A percentile compares a stretch with the other conserved stretches of the same genome.
These are phyloP conservation scores for Epichloe aotearoae DNA, from an alignment of 2,329 filamentous ascomycete genomes.

Conservation along the genomic window DNA sequence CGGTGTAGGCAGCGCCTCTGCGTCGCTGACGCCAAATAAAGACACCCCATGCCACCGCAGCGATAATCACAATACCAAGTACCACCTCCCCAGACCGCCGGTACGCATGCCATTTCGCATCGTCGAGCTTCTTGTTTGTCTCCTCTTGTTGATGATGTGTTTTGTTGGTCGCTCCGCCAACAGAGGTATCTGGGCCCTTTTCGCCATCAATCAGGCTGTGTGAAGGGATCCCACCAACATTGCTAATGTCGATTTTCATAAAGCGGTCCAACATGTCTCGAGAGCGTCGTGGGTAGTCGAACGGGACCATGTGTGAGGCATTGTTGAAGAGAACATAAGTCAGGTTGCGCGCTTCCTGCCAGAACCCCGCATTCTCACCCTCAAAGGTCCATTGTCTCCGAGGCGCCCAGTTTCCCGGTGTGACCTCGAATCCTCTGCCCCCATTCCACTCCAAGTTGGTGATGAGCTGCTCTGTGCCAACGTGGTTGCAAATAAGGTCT, in stretches of 20 bases:
- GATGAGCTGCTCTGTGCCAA: conserved; percentile 86
- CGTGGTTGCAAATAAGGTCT: conserved; percentile 93
- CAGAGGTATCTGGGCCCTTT: conserved; percentile 63
- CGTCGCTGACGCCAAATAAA: conserved; percentile 52
- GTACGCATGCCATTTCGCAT: conserved; percentile 82
- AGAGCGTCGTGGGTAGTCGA: conserved; percentile 73
- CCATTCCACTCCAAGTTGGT: conserved; percentile 85
- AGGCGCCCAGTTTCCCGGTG: conserved; percentile 81
- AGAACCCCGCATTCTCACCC: conserved; percentile 74
- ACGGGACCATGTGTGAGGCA: conserved; percentile 95
- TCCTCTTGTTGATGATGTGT: conserved; percentile 39
- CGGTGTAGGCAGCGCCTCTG: conserved; percentile 40
- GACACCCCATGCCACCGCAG: conserved; percentile 62
- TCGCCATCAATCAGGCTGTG: conserved; percentile 79
- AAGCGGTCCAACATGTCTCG: conserved; percentile 97
- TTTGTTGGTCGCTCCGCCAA: conserved; percentile 52
- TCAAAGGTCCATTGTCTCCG: conserved; percentile 91
- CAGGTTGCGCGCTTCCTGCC: conserved; percentile 86
- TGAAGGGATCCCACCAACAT: conserved; percentile 66
- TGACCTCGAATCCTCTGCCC: conserved; percentile 78
- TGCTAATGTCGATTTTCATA: conserved; percentile 81
- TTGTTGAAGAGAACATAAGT: conserved; percentile 96
- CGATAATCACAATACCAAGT: conserved; percentile 66
- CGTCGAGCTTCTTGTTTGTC: conserved; percentile 56
- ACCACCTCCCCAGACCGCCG: conserved; percentile 77